Base-by-base conservation (phyloP, 768 basidiomycete species). In the Coprinopsis cinerea region DNA sequence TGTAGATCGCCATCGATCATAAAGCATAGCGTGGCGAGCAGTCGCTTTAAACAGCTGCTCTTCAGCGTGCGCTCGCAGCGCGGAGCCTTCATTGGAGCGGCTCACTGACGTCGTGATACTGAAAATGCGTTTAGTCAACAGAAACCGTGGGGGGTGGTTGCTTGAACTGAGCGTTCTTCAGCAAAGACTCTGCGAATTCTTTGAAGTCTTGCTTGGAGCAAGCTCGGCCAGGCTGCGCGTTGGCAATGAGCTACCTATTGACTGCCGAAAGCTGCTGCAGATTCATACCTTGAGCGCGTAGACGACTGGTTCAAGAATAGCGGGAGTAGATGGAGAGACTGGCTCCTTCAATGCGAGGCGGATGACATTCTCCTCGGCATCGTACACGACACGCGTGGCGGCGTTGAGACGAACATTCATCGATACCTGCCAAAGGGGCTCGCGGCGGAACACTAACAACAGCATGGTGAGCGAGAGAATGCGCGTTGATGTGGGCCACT, bases 381-480 rank as follows among this genome's bases (percentile, higher is more conserved):
- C 78, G 59, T 73, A 83, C 18, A 76, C 71, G 53, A 80, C 83
- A 36, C 81, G 75, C 36, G 85, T 70, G 7, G 77, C 63, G 6
- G 79, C 68, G 37, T 68, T 68, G 44, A 87, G 59, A 20, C 76
- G 75, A 36, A 82, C 67, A 58, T 83, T 85, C 80, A 85, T 80
- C 0, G 83, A 78, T 0, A 85, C 79, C 57, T 85, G 79, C 71
- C 80, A 79, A 24, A 86, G 63, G 0, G 82, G 84, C 54, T 85
- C 84, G 4, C 84, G 79, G 5, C 83, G 78, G 65, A 87, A 85
- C 13, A 85, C 84, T 84, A 54, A 37, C 20, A 22, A 10, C 18
- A 26, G 34, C 23, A 41, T 17, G 36, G 43, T 20, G 20, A 53
- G 43, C 18, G 15, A 42, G 40, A 34, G 25, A 20, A 41, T 20